phyloP scores from a whole-genome alignment of 176 grass and related monocot genomes.

The Phoenix roebelenii region DNA sequence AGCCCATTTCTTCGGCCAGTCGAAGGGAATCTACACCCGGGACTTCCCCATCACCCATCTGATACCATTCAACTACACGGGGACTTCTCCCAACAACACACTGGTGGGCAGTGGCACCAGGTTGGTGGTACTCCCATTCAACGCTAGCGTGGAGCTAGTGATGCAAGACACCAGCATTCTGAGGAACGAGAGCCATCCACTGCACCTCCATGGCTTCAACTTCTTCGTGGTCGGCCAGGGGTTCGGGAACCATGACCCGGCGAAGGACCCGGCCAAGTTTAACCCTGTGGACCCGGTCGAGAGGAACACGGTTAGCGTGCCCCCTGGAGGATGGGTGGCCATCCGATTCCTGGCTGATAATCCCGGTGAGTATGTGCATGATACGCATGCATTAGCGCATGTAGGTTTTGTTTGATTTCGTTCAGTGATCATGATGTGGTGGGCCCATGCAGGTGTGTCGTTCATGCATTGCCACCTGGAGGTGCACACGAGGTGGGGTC shows the following conservation, averaged over 20 bases:
- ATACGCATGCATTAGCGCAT: no score
- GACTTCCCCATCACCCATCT: no score
- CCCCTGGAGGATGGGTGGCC: neutral
- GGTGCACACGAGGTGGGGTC: neutral
- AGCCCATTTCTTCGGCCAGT: no score
- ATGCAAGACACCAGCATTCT: no score
- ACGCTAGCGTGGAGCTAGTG: no score
- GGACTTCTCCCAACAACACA: no score
- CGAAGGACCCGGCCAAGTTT: neutral
- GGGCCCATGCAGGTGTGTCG: neutral
- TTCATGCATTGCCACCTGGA: neutral
- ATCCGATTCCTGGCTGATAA: neutral
- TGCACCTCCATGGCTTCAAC: neutral
- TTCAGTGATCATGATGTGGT: neutral
- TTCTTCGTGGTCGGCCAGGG: neutral
- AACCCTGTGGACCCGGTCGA: neutral
- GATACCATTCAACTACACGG: no score
- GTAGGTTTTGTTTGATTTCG: no score
- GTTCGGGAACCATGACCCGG: neutral
- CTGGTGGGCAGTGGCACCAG: no score
- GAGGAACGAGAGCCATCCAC: no score
- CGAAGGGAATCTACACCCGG: no score
- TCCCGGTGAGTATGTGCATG: neutral
- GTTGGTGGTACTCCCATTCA: no score
- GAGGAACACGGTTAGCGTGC: neutral